Base-by-base conservation (phyloP, 2,329 filamentous ascomycete species). In the Diaporthe sp. region DNA sequence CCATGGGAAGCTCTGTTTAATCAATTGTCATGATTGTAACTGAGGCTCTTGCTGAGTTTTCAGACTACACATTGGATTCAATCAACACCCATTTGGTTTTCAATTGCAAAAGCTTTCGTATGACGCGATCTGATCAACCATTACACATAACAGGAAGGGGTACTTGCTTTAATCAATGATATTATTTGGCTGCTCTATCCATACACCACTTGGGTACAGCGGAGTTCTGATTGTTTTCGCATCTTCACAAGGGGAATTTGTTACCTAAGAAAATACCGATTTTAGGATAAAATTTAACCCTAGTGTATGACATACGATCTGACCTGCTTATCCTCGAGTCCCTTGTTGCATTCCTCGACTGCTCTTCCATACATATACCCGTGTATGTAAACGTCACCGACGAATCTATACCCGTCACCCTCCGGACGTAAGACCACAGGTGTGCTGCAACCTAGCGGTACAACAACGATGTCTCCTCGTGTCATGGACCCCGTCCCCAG, bases 381-480 rank as follows among this genome's bases (percentile, higher is more conserved):
- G 73, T 83, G 76, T 5, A 84, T 61, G 66, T 83, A 84, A 1
- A 78, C 76, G 63, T 84, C 82, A 0, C 83, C 82, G 2, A 84
- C 78, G 61, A 79, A 81, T 9, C 77, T 74, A 74, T 79, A 82
- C 74, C 79, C 80, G 6, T 74, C 71, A 6, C 78, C 80, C 17
- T 81, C 78, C 0, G 71, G 76, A 1, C 82, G 77, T 10, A 83
- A 75, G 3, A 83, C 53, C 15, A 83, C 76, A 0, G 82, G 82
- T 1, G 83, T 84, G 3, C 70, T 75, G 70, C 82, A 84, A 0
- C 83, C 83, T 1, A 83, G 74, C 0, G 83, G 82, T 2, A 84
- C 80, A 10, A 80, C 78, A 8, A 84, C 75, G 0, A 82, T 58
- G 65, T 84, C 83, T 2, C 75, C 78, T 6, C 58, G 30, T 2